Evolutionary conservation across 768 basidiomycete genomes (phyloP), one percentile per base, ranked within the genome.

Genomic region (Ephemerocybe angulata): DNA sequence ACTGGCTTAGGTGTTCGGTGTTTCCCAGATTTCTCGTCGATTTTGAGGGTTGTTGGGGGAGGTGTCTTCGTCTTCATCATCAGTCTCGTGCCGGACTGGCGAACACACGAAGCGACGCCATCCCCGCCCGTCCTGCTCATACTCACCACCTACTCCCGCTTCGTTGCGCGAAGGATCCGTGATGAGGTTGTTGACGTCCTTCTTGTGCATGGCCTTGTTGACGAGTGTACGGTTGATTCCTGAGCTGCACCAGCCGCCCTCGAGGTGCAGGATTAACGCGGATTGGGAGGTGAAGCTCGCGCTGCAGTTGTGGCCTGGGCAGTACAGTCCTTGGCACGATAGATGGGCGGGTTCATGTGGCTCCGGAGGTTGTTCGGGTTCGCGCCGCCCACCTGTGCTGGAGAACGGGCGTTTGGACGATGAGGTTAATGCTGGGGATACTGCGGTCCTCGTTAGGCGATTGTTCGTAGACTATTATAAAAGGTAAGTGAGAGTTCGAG

Each of bases 201-300:
- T 52, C 48, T 71, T 27, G 46, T 69, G 72, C 47, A 84, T 70
- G 53, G 63, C 67, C 35, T 61, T 64, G 67, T 83, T 73, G 44
- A 85, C 65, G 43, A 67, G 53, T 53, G 75, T 57, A 52, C 71
- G 70, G 31, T 64, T 62, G 37, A 80, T 65, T 11, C 82, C 77
- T 0, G 85, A 85, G 22, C 58, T 50, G 63, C 88, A 88, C 2
- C 63, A 57, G 1, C 86, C 86, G 11, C 75, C 70, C 61, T 89
- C 88, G 63, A 87, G 74, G 65, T 90, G 87, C 28, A 80, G 75
- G 29, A 81, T 62, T 43, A 89, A 71, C 10, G 84, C 80, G 8
- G 85, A 76, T 38, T 60, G 69, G 19, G 78, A 81, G 50, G 82
- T 65, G 67, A 88, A 88, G 1, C 52, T 59, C 21, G 58, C 58